phyloP scores from a whole-genome alignment of 495 filamentous ascomycete genomes.

The Achaetomiella virescens region DNA sequence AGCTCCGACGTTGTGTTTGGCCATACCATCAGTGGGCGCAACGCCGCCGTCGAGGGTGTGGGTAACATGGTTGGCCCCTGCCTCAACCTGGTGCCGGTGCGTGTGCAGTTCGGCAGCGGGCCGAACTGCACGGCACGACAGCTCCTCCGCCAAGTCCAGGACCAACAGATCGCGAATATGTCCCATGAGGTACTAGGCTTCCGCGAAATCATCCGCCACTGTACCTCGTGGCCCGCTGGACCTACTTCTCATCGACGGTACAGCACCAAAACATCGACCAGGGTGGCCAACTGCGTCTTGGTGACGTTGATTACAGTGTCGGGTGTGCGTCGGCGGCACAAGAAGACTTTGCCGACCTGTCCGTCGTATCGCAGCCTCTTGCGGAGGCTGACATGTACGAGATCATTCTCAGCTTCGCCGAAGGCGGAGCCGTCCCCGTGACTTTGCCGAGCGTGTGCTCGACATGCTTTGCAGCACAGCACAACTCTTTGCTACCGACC shows the following conservation, averaged over 20 bases:
- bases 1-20: constrained; percentile 51
- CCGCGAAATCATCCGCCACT: constrained; percentile 52
- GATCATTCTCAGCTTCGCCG: constrained; percentile 16
- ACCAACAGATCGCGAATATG: constrained; percentile 49
- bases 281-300: constrained; percentile 2
- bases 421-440: constrained; percentile 13
- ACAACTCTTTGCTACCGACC: constrained; percentile 10
- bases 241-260: constrained; percentile 22
- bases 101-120: constrained; percentile 40
- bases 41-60: constrained; percentile 46
- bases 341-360: constrained; percentile 21
- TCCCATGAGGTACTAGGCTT: constrained; percentile 46
- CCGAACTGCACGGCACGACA: constrained; percentile 23
- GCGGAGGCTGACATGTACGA: constrained; percentile 12
- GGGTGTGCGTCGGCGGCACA: constrained; percentile 14
- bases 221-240: constrained; percentile 51
- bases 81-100: constrained; percentile 54
- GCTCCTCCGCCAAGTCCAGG: constrained; percentile 50
- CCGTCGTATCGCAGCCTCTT: constrained; percentile 13
- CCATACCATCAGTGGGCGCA: constrained; percentile 50
- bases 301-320: constrained; percentile 12
- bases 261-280: constrained; percentile 29
- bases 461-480: constrained; percentile 17
- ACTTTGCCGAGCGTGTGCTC: constrained; percentile 18
- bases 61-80: constrained; percentile 45